These are phyloP conservation scores for Trichoderma koningiopsis DNA, from an alignment of 2,329 filamentous ascomycete species.

Conservation along the genomic window DNA sequence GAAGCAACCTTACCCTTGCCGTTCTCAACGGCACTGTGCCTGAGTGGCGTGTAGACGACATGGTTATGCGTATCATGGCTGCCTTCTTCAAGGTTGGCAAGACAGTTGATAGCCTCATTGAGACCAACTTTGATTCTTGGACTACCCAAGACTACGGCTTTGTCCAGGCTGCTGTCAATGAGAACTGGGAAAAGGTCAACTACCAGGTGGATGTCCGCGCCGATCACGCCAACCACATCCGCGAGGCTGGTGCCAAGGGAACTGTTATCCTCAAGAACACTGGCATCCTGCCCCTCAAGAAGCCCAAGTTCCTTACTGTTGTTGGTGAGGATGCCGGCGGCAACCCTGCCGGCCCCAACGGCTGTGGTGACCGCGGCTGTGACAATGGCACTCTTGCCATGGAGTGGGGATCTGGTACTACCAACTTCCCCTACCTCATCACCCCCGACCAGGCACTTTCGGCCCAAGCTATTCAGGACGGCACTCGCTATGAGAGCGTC, in stretches of 20 bases:
- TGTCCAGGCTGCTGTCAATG: slow-evolving; percentile 62
- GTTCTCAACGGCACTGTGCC: slow-evolving; percentile 89
- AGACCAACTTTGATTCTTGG: slow-evolving; percentile 89
- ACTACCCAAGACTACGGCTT: slow-evolving; percentile 73
- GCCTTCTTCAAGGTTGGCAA: slow-evolving; percentile 68
- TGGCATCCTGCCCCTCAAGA: slow-evolving; percentile 73
- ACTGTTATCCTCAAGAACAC: slow-evolving; percentile 90
- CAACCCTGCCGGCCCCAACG: slow-evolving; percentile 75
- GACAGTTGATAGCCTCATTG: slow-evolving; percentile 48
- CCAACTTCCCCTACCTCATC: slow-evolving; percentile 74
- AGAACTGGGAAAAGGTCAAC: slow-evolving; percentile 71
- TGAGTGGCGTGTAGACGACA: slow-evolving; percentile 86
- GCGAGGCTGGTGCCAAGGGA: slow-evolving; percentile 75
- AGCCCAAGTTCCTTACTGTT: slow-evolving; percentile 73
- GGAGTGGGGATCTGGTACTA: slow-evolving; percentile 77
- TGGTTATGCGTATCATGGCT: slow-evolving; percentile 81
- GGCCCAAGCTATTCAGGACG: slow-evolving; percentile 61
- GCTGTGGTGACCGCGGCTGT: slow-evolving; percentile 69
- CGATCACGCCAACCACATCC: slow-evolving; percentile 72
- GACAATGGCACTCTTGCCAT: slow-evolving; percentile 67
- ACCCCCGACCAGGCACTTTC: slow-evolving; percentile 73
- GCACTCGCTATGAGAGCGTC: slow-evolving; percentile 64
- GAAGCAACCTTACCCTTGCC: slow-evolving; percentile 81
- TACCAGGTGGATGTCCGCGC: slow-evolving; percentile 80
- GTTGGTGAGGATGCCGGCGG: slow-evolving; percentile 83